phyloP scores from a whole-genome alignment of 768 basidiomycete genomes.

The Sporobolomyces pararoseus region DNA sequence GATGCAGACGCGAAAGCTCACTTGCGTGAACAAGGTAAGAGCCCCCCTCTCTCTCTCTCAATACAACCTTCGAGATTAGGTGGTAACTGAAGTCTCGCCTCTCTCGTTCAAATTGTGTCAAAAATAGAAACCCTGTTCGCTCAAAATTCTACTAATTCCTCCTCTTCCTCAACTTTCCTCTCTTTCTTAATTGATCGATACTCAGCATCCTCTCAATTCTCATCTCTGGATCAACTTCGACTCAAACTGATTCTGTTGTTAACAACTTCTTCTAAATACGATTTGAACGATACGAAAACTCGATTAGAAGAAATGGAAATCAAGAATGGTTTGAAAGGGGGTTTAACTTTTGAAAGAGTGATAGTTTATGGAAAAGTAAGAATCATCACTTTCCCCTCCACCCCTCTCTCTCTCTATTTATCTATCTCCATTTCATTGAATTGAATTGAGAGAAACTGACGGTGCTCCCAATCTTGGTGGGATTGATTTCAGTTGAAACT shows the following conservation, averaged over 20 bases:
- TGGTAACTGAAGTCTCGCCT: too few relatives aligned
- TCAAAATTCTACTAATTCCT: conserved; percentile 5
- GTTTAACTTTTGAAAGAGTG: conserved; percentile 29
- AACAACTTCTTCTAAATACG: conserved; percentile 22
- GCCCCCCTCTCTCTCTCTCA: not conserved
- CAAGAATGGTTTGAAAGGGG: conserved; percentile 17
- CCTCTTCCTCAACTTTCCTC: conserved; percentile 21
- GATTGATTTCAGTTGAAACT: conserved; percentile 34
- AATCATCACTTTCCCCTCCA: not conserved
- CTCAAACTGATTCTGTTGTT: conserved; percentile 38
- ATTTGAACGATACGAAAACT: conserved; percentile 18
- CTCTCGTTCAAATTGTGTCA: not conserved
- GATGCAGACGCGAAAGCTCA: conserved; percentile 23
- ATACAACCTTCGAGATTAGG: too few relatives aligned
- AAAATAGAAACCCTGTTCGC: conserved; percentile 26
- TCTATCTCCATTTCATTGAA: not conserved
- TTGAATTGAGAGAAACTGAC: too few relatives aligned
- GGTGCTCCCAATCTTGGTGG: too few relatives aligned
- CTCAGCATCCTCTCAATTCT: not conserved
- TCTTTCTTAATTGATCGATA: conserved; percentile 23
- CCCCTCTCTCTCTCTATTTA: not conserved
- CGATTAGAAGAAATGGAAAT: conserved; percentile 35
- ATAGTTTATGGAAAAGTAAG: conserved; percentile 37
- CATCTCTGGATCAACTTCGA: conserved; percentile 26
- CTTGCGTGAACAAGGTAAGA: conserved; percentile 28